Evolutionary conservation across 495 filamentous ascomycete species (phyloP).

Genomic region (Rhypophila decipiens): DNA sequence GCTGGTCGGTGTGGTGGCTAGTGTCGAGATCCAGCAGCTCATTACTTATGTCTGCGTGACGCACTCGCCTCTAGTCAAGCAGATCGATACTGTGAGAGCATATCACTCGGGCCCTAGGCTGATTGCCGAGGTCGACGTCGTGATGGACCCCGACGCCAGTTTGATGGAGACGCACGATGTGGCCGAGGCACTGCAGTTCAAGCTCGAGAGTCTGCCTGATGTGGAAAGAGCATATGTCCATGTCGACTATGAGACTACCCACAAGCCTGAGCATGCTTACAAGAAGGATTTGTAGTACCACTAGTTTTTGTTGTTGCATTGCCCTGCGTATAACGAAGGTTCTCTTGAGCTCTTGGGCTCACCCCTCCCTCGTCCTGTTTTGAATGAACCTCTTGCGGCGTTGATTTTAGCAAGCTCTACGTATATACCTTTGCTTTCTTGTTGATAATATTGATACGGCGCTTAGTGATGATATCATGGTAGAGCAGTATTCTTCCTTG

Average conservation of each 20-base stretch:
- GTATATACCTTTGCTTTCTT: too few relatives aligned
- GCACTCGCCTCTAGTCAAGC: slow-evolving; percentile 69
- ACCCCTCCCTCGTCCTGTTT: too few relatives aligned
- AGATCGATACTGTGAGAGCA: slow-evolving; percentile 90
- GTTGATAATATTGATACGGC: too few relatives aligned
- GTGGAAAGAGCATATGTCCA: slow-evolving; percentile 95
- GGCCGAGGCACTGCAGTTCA: slow-evolving; percentile 89
- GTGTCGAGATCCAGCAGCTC: slow-evolving; percentile 79
- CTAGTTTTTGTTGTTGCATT: too few relatives aligned
- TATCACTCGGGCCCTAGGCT: slow-evolving; percentile 88
- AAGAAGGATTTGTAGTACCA: slow-evolving; percentile 50
- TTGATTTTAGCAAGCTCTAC: too few relatives aligned
- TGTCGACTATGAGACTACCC: slow-evolving; percentile 93
- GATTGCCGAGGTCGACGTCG: slow-evolving; percentile 84
- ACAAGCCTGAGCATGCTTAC: slow-evolving; percentile 69
- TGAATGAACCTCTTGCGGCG: too few relatives aligned
- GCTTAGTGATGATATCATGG: too few relatives aligned
- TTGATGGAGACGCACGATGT: slow-evolving; percentile 84
- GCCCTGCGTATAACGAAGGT: too few relatives aligned
- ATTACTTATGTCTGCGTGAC: slow-evolving; percentile 98
- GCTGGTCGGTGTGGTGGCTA: slow-evolving; percentile 81
- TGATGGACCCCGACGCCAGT: slow-evolving; percentile 65
- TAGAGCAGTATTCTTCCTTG: too few relatives aligned
- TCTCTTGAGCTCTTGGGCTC: too few relatives aligned
- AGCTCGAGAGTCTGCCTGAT: slow-evolving; percentile 86